phyloP scores from a whole-genome alignment of 1,139 yeast species.

The Casaregolazyma lundiana region DNA sequence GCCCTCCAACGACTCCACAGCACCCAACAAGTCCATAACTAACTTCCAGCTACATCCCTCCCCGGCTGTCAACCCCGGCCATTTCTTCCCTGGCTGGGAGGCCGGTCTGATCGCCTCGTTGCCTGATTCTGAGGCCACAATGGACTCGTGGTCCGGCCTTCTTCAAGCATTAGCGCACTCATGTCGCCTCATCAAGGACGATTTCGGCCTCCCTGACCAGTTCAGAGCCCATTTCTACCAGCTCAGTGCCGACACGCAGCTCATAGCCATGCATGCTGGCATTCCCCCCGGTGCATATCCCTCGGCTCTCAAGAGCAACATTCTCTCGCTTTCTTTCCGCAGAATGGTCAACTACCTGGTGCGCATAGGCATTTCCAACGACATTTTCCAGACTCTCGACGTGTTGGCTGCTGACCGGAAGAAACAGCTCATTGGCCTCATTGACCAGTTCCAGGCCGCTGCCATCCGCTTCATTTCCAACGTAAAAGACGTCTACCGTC shows the following conservation, averaged over 20 bases:
- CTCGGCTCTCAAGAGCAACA: conserved; percentile 21
- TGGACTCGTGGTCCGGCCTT: conserved; percentile 15
- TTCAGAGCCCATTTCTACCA: conserved; percentile 15
- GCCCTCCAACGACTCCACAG: background rate
- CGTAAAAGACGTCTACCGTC: conserved; percentile 6
- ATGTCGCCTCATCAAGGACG: conserved; percentile 6
- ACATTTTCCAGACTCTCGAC: conserved; percentile 3
- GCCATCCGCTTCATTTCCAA: conserved; percentile 1
- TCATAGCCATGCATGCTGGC: conserved; percentile 26
- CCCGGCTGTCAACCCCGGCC: background rate
- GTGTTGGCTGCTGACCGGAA: background rate
- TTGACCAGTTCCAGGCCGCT: background rate
- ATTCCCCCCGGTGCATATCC: conserved; percentile 30
- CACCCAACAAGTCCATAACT: background rate
- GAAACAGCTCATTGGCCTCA: background rate
- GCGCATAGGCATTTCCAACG: conserved; percentile 12
- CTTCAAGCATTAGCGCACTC: conserved; percentile 8
- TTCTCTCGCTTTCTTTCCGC: conserved; percentile 24
- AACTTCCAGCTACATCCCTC: background rate
- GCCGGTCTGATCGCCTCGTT: conserved; percentile 8
- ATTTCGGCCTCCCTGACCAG: conserved; percentile 9
- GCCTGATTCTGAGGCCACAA: background rate
- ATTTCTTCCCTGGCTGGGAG: conserved; percentile 9
- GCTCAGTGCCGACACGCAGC: conserved; percentile 24
- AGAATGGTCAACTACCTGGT: conserved; percentile 24